Conservation (phyloP, 1,139 yeast genomes). For the Candida pseudoviswanathii region DNA sequence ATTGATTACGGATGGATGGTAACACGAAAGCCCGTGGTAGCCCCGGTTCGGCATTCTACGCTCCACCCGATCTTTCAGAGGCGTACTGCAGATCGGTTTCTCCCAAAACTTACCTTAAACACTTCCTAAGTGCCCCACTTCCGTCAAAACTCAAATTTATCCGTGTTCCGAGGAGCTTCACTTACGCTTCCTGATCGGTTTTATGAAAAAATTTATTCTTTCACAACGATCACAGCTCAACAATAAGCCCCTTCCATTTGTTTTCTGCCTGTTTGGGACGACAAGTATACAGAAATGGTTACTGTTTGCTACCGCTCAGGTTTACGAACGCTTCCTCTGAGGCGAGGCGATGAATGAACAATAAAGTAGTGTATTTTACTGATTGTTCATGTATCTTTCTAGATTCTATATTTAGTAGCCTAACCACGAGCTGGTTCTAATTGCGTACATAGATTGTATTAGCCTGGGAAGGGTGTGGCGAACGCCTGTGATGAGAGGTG, state of each 20-base stretch:
- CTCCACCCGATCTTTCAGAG: no score
- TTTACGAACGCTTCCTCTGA: neutral
- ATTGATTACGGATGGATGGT: no score
- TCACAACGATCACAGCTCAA: neutral
- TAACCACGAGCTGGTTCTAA: neutral
- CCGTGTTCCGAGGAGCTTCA: no score
- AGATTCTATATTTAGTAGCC: neutral
- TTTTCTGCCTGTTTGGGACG: neutral
- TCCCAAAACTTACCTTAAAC: no score
- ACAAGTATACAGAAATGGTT: neutral
- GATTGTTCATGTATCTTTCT: neutral
- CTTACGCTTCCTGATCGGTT: neutral
- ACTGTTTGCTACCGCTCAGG: neutral
- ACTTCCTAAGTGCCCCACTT: no score
- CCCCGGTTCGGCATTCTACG: no score
- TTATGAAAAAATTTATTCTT: neutral
- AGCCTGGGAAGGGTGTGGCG: neutral
- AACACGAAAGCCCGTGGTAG: no score
- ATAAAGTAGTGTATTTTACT: neutral
- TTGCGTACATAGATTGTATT: neutral
- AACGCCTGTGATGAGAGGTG: no score
- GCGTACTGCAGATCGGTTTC: no score
- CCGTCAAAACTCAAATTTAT: no score
- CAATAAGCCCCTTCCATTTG: neutral
- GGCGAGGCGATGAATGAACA: neutral